phyloP scores from a whole-genome alignment of 257 asterid genomes.

The Solanum acaule region DNA sequence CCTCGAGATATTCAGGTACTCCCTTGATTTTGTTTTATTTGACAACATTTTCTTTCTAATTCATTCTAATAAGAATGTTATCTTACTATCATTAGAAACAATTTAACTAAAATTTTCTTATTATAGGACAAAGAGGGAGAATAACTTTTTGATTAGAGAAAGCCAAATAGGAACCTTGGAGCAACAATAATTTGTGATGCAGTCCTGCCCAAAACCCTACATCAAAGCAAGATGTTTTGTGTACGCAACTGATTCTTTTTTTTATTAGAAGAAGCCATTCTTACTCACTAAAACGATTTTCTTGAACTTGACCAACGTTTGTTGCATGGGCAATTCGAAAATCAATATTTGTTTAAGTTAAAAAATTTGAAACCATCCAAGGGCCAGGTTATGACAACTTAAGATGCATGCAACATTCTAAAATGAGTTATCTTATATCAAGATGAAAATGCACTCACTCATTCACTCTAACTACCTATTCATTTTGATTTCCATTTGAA shows the following conservation, averaged over 20 bases:
- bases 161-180: not conserved
- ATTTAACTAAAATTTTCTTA: too few species aligned
- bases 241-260: too few species aligned
- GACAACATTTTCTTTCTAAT: too few species aligned
- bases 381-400: not conserved
- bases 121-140: too few species aligned
- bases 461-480: not conserved
- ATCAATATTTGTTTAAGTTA: not conserved
- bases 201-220: not conserved
- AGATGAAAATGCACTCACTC: not conserved
- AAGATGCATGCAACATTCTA: not conserved
- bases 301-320: not conserved
- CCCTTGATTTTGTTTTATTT: not conserved
- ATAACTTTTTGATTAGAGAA: not conserved
- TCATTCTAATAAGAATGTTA: too few species aligned
- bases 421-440: not conserved
- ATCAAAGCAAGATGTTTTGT: too few species aligned
- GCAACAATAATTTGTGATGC: not conserved
- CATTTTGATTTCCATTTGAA: not conserved
- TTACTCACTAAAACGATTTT: not conserved
- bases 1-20: not conserved
- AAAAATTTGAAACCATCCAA: not conserved
- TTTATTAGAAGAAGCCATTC: not conserved
- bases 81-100: too few species aligned
- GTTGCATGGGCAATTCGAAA: not conserved